phyloP scores from a whole-genome alignment of 176 grass and related monocot genomes.

The Phyllostachys edulis region DNA sequence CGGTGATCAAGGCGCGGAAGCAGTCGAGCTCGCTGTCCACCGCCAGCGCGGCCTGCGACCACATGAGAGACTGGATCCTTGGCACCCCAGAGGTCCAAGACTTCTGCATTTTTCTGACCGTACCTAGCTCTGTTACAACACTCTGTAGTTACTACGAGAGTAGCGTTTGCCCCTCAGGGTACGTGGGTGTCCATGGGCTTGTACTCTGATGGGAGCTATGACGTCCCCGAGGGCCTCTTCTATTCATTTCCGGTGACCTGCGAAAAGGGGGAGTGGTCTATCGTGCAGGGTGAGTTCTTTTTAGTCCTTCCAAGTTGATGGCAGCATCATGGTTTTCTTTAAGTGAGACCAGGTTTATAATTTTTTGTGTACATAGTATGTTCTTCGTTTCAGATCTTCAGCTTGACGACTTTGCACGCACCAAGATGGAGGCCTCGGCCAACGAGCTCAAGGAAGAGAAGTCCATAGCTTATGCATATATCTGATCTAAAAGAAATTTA shows the following conservation, averaged over 20 bases:
- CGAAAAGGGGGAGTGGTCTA: constrained; percentile 60
- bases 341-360: not conserved
- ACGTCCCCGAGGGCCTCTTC: constrained; percentile 51
- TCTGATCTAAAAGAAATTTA: not conserved
- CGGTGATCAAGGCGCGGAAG: constrained; percentile 63
- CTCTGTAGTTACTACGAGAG: not conserved
- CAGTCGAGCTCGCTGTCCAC: constrained; percentile 74
- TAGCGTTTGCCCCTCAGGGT: constrained; percentile 34
- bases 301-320: not conserved
- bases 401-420: constrained; percentile 52
- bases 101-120: not conserved
- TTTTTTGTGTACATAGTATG: not conserved
- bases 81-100: constrained; percentile 64
- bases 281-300: constrained; percentile 58
- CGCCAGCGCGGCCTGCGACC: constrained; percentile 69
- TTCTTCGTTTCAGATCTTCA: constrained; percentile 37
- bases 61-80: constrained; percentile 69
- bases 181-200: constrained; percentile 85
- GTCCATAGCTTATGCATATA: constrained; percentile 16
- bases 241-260: constrained; percentile 78
- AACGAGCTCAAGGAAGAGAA: constrained; percentile 65
- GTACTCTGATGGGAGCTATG: constrained; percentile 65
- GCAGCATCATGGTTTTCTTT: not conserved
- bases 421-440: constrained; percentile 54
- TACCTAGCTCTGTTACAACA: not conserved